These are phyloP conservation scores for Tulasnella sp. DNA, from an alignment of 768 basidiomycete genomes.

Conservation along the genomic window DNA sequence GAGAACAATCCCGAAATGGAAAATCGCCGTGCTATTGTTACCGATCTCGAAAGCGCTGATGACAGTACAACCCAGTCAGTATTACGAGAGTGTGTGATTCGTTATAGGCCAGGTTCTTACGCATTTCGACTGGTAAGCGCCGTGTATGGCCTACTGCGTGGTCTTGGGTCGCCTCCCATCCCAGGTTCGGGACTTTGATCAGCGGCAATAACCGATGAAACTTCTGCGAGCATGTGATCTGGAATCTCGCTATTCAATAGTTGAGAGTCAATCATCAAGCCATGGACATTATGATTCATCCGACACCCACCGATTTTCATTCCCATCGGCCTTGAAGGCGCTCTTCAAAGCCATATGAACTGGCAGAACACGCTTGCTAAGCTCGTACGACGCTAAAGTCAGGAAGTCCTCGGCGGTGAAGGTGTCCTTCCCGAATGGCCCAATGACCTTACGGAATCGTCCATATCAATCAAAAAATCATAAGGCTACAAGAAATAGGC, in stretches of 20 bases:
- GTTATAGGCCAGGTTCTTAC: constrained; percentile 38
- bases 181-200: constrained; percentile 65
- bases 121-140: constrained; percentile 50
- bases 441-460: constrained; percentile 48
- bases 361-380: constrained; percentile 55
- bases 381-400: constrained; percentile 62
- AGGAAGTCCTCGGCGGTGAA: constrained; percentile 66
- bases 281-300: too few relatives aligned
- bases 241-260: constrained; percentile 28
- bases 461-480: neutral
- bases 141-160: constrained; percentile 52
- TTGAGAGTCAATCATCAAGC: constrained; percentile 30
- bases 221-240: constrained; percentile 30
- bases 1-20: constrained; percentile 60
- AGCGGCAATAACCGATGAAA: constrained; percentile 61
- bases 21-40: constrained; percentile 52
- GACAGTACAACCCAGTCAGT: neutral
- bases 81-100: neutral
- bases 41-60: constrained; percentile 60
- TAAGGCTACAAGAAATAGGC: constrained; percentile 5
- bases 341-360: constrained; percentile 51
- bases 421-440: constrained; percentile 49
- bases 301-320: neutral
- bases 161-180: constrained; percentile 41
- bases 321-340: neutral